A percentile compares a stretch with the other conserved stretches of the same genome.
phyloP scores from a whole-genome alignment of 2,329 filamentous ascomycete genomes.

The Hypoxylon sp. region DNA sequence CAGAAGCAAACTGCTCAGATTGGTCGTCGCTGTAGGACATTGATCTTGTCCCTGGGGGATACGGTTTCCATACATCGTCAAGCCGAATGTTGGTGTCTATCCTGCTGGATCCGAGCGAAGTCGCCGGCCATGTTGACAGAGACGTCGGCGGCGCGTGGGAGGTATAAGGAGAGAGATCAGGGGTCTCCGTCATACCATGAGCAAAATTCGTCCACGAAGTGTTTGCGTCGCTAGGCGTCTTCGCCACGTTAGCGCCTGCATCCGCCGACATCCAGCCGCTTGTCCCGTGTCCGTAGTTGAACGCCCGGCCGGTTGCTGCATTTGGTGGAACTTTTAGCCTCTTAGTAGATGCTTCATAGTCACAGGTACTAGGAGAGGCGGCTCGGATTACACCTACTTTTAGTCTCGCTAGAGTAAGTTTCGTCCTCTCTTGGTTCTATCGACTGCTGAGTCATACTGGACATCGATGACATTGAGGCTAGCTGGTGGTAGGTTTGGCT shows the following conservation, averaged over 20 bases:
- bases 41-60: conserved; percentile 61
- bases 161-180: conserved; percentile 66
- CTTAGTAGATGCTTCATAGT: conserved; percentile 47
- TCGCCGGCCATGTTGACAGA: conserved; percentile 60
- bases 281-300: conserved; percentile 59
- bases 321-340: conserved; percentile 55
- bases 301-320: conserved; percentile 55
- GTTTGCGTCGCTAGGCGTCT: conserved; percentile 62
- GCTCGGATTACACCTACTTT: conserved; percentile 58
- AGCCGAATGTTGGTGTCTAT: conserved; percentile 58
- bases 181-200: conserved; percentile 66
- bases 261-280: conserved; percentile 65
- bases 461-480: conserved; percentile 60
- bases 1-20: conserved; percentile 59
- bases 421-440: conserved; percentile 56
- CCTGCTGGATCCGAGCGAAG: conserved; percentile 52
- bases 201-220: conserved; percentile 66
- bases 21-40: conserved; percentile 66
- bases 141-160: conserved; percentile 58
- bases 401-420: conserved; percentile 58
- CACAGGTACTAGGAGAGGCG: conserved; percentile 7
- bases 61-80: conserved; percentile 63
- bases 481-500: conserved; percentile 62
- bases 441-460: conserved; percentile 62
- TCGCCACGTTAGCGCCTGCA: conserved; percentile 56